These are phyloP conservation scores for Lachnellula hyalina DNA, from an alignment of 2,329 filamentous ascomycete species.

Conservation along the genomic window DNA sequence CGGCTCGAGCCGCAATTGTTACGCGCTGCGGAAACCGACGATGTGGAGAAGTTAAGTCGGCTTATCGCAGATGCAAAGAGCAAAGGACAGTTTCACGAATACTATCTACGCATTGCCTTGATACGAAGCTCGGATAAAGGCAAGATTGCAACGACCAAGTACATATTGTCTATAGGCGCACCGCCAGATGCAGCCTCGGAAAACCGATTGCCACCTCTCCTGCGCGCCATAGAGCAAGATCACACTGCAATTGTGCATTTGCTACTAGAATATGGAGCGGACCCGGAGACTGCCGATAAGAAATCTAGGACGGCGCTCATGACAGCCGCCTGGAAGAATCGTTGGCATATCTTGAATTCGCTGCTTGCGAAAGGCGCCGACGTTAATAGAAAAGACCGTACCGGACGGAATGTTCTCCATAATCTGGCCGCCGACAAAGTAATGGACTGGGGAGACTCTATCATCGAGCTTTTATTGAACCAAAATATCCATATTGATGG, in stretches of 20 bases:
- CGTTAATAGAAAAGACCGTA: constrained; percentile 20
- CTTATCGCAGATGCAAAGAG: constrained; percentile 18
- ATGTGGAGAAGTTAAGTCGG: constrained; percentile 17
- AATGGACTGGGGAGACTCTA: constrained; percentile 23
- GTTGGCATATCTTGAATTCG: constrained; percentile 21
- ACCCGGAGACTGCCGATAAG: constrained; percentile 22
- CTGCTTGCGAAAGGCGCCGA: constrained; percentile 23
- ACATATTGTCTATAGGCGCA: constrained; percentile 20
- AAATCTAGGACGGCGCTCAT: constrained; percentile 24
- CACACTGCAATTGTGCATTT: constrained; percentile 21
- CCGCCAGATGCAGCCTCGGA: constrained; percentile 18
- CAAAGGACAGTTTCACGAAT: constrained; percentile 19
- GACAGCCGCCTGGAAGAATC: constrained; percentile 26
- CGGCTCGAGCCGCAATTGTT: constrained; percentile 23
- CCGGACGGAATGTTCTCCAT: constrained; percentile 22
- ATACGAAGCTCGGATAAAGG: constrained; percentile 25
- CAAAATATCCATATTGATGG: constrained; percentile 20
- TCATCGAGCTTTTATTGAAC: constrained; percentile 21
- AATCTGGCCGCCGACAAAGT: constrained; percentile 25
- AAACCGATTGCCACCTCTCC: constrained; percentile 19
- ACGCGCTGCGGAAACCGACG: constrained; percentile 21
- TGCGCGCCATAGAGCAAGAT: constrained; percentile 22
- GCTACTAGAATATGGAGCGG: constrained; percentile 22
- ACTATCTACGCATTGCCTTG: constrained; percentile 22
- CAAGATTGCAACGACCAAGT: constrained; percentile 19